Evolutionary conservation across 2,329 filamentous ascomycete species (phyloP).

Genomic region (Scopulariopsis brevicaulis): DNA sequence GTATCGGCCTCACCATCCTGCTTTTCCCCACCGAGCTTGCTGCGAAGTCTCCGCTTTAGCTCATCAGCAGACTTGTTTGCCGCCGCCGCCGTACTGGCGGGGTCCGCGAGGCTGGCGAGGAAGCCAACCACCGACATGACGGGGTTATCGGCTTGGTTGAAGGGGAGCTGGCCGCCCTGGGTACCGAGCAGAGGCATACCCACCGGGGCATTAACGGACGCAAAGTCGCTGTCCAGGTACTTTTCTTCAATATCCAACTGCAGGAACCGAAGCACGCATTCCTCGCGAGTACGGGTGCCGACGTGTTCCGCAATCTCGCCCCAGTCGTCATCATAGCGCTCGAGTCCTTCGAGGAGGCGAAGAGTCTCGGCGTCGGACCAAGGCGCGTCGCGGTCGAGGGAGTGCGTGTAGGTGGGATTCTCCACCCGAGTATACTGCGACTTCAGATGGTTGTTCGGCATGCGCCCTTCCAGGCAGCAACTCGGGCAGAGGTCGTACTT

Average conservation of each 20-base stretch:
- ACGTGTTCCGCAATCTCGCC: slow-evolving; percentile 86
- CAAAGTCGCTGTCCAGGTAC: slow-evolving; percentile 71
- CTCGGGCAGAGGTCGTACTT: slow-evolving; percentile 87
- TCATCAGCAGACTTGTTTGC: slow-evolving; percentile 80
- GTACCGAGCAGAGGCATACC: slow-evolving; percentile 58
- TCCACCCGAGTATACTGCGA: slow-evolving; percentile 83
- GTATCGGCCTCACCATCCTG: slow-evolving; percentile 22
- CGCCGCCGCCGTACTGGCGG: slow-evolving; percentile 79
- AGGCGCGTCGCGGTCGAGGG: slow-evolving; percentile 73
- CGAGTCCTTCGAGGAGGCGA: slow-evolving; percentile 80
- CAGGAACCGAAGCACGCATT: slow-evolving; percentile 93
- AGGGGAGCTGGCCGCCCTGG: slow-evolving; percentile 71
- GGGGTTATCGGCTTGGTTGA: slow-evolving; percentile 88
- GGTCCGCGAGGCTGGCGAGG: slow-evolving; percentile 82
- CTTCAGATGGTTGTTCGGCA: slow-evolving; percentile 67
- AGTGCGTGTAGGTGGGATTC: slow-evolving; percentile 68
- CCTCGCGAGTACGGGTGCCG: slow-evolving; percentile 80
- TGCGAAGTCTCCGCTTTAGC: slow-evolving; percentile 68
- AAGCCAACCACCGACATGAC: slow-evolving; percentile 95
- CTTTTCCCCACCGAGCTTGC: slow-evolving; percentile 55
- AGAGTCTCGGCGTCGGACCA: slow-evolving; percentile 89
- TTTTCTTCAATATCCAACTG: slow-evolving; percentile 97
- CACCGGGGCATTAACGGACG: slow-evolving; percentile 34
- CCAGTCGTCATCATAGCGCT: slow-evolving; percentile 95
- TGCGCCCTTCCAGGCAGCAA: slow-evolving; percentile 76